Evolutionary conservation across 202 grass and related monocot species (phyloP), one percentile per base, ranked within the genome.

Genomic region (Saccharum hybrid): DNA sequence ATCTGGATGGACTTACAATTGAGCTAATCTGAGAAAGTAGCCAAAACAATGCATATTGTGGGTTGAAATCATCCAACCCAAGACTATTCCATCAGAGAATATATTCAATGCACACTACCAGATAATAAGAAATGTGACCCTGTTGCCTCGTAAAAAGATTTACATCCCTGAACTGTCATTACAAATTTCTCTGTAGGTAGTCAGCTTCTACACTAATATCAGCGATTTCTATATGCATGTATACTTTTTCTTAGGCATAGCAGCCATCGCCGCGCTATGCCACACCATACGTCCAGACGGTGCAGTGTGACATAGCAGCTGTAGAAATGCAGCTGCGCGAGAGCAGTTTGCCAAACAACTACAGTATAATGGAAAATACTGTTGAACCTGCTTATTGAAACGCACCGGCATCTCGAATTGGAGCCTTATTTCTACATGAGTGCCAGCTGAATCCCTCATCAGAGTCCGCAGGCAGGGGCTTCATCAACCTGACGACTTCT

Each of bases 151-250:
- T 76, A 76, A 83, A 75, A 88, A 66, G 79, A 88, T 91, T 88
- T 91, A 91, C 90, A 88, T 82, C 67, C 68, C 81, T 82, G 85
- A 85, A 78, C 73, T 74, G 78, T 56, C 60, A 71, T 81, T 85
- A 91, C 81, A 83, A 88, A 88, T 82, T 88, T 79, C 79, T 79
- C 69, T 41, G 68, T 86, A 88, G 72, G 67, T 76, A 75, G n/a
- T n/a, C n/a, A 91, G 86, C 64, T 45, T 78, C 85, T 86, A 88
- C 63, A 86, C 66, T 82, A 86, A 64, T 66, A 91, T 91, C 74
- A 88, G 75, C 76, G 74, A 79, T 80, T 82, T 91, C 79, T 88
- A 86, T 88, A 86, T 78, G 86, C 82, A 64, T 46, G 68, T 49
- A 49, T 48, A 63, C 59, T 61, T 33, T 63, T 74, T 68, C 68